A percentile compares a stretch with the other conserved stretches of the same genome.
Conservation (phyloP, 2,329 filamentous ascomycete genomes). For the Apiospora koreana region DNA sequence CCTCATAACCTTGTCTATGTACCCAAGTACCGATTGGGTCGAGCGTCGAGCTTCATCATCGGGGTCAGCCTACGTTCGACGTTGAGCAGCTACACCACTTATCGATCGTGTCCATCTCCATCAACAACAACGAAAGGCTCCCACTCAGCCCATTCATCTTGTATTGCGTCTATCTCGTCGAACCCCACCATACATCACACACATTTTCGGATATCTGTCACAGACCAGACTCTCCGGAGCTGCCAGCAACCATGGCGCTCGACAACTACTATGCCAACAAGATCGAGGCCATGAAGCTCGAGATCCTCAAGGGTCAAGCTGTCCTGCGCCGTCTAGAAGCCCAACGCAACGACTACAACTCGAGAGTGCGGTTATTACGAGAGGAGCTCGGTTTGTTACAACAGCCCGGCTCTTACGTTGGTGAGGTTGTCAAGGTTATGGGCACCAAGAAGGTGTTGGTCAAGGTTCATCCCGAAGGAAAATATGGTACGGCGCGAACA, state of each 20-base stretch:
- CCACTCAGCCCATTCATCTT: neutral
- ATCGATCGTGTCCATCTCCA: neutral
- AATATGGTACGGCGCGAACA: conserved; percentile 75
- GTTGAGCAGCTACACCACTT: neutral
- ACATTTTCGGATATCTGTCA: neutral
- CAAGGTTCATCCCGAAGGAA: conserved; percentile 98
- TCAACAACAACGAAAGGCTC: neutral
- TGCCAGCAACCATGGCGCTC: conserved; percentile 79
- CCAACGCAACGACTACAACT: conserved; percentile 99
- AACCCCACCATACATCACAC: neutral
- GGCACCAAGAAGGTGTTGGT: conserved; percentile 98
- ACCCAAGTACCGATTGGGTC: neutral
- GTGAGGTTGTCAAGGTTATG: conserved; percentile 99
- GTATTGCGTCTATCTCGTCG: neutral
- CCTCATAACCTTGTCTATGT: neutral
- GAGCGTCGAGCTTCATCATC: conserved; percentile 3
- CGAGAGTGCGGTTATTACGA: conserved; percentile 86
- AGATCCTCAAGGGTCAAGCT: conserved; percentile 98
- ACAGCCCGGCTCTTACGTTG: conserved; percentile 96
- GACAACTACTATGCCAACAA: conserved; percentile 99
- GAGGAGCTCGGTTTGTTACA: conserved; percentile 96
- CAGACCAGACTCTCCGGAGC: conserved; percentile 19
- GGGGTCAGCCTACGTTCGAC: neutral
- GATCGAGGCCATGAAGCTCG: conserved; percentile 99
- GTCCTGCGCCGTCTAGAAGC: conserved; percentile 93